Base-by-base conservation (phyloP, 73 alveolate genomes). In the Paramecium pentaurelia region DNA sequence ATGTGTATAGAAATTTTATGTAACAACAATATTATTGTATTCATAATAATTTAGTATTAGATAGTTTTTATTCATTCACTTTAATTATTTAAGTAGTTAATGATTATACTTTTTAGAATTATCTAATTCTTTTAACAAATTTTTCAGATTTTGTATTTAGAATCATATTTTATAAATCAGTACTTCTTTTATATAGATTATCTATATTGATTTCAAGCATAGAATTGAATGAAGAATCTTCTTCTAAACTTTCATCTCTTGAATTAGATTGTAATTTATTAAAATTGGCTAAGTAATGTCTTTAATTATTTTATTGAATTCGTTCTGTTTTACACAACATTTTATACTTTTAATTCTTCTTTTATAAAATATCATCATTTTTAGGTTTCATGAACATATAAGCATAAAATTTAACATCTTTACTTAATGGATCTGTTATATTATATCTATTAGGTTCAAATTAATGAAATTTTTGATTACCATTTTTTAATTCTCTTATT, bases 391-490 rank as follows among this genome's bases (percentile, higher is more conserved):
- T 42, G 9, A 45, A 49, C 47, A 80, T 40, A 49, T 80, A 80
- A 27, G 91, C 91, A 80, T 80, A 80, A 25, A 80, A 49, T 27
- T 80, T 80, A 2, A 80, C 91, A 80, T 80, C 91, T 47, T 49
- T 80, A 10, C 42, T 27, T 27, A 80, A 49, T 4, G 91, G 91
- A 27, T 80, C 91, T 10, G 44, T 80, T 11, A 44, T 25, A 32
- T 80, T 32, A 47, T 10, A 45, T n/a, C 12, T 22, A 32, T 42
- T 27, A 14, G 91, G 77, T 45, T 80, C 91, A 45, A 45, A 80
- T 12, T 80, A 25, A 80, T 80, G 44, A 47, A 32, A 80, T 49
- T 45, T 27, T 28, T 40, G 3, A 42, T 36, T 42, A 20, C 58
- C 58, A 20, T 44, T 80, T 12, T 47, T 40, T 44, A 11, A 9